phyloP scores from a whole-genome alignment of 306 rosid species.

The Vachellia collinsii region DNA sequence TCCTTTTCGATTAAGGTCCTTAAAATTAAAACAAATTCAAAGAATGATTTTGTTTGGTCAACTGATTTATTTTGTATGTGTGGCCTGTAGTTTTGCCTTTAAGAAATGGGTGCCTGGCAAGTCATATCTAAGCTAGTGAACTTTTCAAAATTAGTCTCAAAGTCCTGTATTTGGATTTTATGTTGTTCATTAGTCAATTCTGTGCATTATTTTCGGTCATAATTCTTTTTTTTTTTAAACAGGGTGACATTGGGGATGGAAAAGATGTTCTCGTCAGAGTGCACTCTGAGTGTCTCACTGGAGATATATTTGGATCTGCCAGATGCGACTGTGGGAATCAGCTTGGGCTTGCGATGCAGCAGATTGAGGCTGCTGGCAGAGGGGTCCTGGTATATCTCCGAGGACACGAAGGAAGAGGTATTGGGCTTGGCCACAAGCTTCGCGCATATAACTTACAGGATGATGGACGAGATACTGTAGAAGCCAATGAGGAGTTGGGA shows the following conservation, averaged over 20 bases:
- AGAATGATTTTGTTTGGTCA: not conserved
- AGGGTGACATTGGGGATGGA: constrained; percentile 97
- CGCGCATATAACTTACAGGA: constrained; percentile 92
- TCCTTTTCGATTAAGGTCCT: not conserved
- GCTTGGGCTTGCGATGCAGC: constrained; percentile 88
- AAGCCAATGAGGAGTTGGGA: constrained; percentile 95
- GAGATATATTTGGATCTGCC: constrained; percentile 97
- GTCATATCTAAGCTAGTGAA: not conserved
- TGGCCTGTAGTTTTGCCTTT: constrained; percentile 2
- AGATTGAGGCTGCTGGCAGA: constrained; percentile 93
- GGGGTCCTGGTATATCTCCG: constrained; percentile 93
- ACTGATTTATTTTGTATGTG: not conserved
- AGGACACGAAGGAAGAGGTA: constrained; percentile 96
- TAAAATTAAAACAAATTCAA: not conserved
- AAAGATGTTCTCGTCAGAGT: constrained; percentile 90
- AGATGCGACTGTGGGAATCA: constrained; percentile 97
- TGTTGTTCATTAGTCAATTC: not conserved
- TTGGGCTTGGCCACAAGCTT: constrained; percentile 96
- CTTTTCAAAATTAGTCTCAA: not conserved
- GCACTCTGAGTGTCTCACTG: constrained; percentile 96
- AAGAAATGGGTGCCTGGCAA: not conserved
- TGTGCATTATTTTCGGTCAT: not conserved
- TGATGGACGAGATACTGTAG: constrained; percentile 82
- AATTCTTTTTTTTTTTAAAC: constrained; percentile 27
- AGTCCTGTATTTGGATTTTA: not conserved